Evolutionary conservation across 495 filamentous ascomycete species (phyloP).

Genomic region (Cudoniella acicularis): DNA sequence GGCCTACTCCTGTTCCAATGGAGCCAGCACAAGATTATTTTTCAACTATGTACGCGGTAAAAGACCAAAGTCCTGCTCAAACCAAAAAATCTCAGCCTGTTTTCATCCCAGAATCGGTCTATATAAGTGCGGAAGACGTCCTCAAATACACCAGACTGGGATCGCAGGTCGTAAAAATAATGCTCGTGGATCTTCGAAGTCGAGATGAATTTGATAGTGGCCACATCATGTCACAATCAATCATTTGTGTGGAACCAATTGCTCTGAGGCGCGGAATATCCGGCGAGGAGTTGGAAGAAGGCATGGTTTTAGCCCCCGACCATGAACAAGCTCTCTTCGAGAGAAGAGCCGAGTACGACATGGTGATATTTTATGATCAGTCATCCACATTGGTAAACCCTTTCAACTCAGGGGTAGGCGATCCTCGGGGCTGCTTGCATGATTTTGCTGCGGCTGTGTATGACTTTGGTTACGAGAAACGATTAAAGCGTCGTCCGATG

Average conservation of each 20-base stretch:
- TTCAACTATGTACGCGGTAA: constrained; percentile 28
- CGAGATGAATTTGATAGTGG: constrained; percentile 82
- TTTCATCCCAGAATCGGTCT: constrained; percentile 54
- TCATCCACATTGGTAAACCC: constrained; percentile 47
- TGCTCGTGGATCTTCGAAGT: constrained; percentile 82
- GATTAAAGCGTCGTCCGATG: constrained; percentile 63
- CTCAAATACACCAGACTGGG: constrained; percentile 53
- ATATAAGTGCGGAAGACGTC: constrained; percentile 63
- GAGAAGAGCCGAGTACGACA: constrained; percentile 71
- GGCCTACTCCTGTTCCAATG: constrained; percentile 14
- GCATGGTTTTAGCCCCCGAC: constrained; percentile 74
- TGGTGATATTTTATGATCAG: constrained; percentile 90
- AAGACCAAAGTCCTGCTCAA: constrained; percentile 14
- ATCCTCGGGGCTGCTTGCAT: constrained; percentile 56
- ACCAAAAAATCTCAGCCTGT: constrained; percentile 16
- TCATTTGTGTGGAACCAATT: constrained; percentile 91
- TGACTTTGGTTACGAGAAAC: constrained; percentile 72
- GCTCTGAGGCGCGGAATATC: constrained; percentile 72
- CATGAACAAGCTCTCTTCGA: constrained; percentile 70
- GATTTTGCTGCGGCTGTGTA: constrained; percentile 74
- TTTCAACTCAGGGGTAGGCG: constrained; percentile 37
- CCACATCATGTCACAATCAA: constrained; percentile 75
- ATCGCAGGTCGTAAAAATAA: constrained; percentile 48
- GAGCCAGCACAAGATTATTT: constrained; percentile 29
- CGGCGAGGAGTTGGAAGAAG: constrained; percentile 78